Evolutionary conservation across 768 basidiomycete genomes (phyloP), one percentile per base, ranked within the genome.

Genomic region (Phaffia tasmanica): DNA sequence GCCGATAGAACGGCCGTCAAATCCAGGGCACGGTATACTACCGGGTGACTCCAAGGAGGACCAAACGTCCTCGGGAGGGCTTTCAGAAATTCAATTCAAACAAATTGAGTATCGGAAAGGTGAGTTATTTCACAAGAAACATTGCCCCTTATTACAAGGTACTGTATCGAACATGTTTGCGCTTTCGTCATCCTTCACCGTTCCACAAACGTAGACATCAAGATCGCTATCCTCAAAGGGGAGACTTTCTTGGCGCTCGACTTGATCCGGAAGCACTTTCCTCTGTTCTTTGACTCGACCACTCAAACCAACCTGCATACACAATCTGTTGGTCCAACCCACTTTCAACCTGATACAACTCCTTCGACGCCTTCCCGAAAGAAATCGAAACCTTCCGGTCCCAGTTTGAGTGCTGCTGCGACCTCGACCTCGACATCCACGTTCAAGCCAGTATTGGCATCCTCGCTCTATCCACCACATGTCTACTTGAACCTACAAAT

Each of bases 401-500:
- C 35, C 35, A 42, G 15, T 47, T 11, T 25, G 14, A 67, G 32
- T 27, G 62, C 21, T 46, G 50, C 25, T 23, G 18, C 29, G 11
- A 47, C 23, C 14, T 11, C 50, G 46, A 32, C 55, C 21, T 42
- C 51, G 29, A 47, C 65, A 6, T 54, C 63, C 51, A 68, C 72
- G 46, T 53, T 68, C 21, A 32, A 70, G 11, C 72, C 72, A 11
- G 68, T 71, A 8, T 64, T 70, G 11, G 49, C 49, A 14, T 56
- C 66, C 1, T 86, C 89, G 7, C 80, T 85, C 30, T 80, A 86
- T 57, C 86, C 90, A n/a, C 75, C 79, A 1, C 88, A 91, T 71
- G 80, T 94, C 62, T 79, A 80, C 21, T 81, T 97, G 69, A 92
- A 95, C 73, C 84, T 97, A 49, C 86, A 86, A 59, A 88, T 95